Evolutionary conservation across 2,329 filamentous ascomycete species (phyloP), one percentile per base, ranked within the genome.

Genomic region (Beauveria sp.): DNA sequence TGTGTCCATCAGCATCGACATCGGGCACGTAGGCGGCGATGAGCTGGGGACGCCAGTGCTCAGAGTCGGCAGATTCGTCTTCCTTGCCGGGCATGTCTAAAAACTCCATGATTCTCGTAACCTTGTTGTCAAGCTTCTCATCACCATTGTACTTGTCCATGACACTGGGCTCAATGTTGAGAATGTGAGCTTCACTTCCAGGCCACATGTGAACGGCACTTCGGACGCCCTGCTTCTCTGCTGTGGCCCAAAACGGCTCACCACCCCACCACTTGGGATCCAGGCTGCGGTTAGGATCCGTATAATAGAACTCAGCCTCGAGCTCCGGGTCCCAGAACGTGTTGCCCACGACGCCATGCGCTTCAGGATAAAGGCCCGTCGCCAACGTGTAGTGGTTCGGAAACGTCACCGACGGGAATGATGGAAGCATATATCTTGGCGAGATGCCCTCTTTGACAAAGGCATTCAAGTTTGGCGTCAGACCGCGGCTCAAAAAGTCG

Each of bases 171-270:
- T 92, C 86, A 20, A 87, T 78, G n/a, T 81, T 79, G 14, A 85
- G 80, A 63, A 96, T 89, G 71, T 91, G 87, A 6, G 92, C 92
- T 75, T 99, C 94, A 48, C 90, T 96, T 2, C 94, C 94, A 1
- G 94, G 94, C 94, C 94, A 99, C 94, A 99, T 99, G 72, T 99
- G 94, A 28, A 99, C 86, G 1, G 91, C 94, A 34, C 87, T 86
- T 61, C 84, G 84, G 37, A 96, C 79, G 6, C 89, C 89, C 66
- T 91, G 88, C 61, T 84, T 84, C 76, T 97, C 94, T 5, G 93
- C 93, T 1, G 93, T 96, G 28, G 89, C 88, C 94, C 94, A 99
- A 34, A 99, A 80, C 0, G 94, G 94, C 71, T 97, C 92, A 3
- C 92, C 94, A 46, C 84, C 86, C 93, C 94, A 99, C 93, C 94